These are phyloP conservation scores for Citrus maxima DNA, from an alignment of 345 rosid species.

Conservation along the genomic window DNA sequence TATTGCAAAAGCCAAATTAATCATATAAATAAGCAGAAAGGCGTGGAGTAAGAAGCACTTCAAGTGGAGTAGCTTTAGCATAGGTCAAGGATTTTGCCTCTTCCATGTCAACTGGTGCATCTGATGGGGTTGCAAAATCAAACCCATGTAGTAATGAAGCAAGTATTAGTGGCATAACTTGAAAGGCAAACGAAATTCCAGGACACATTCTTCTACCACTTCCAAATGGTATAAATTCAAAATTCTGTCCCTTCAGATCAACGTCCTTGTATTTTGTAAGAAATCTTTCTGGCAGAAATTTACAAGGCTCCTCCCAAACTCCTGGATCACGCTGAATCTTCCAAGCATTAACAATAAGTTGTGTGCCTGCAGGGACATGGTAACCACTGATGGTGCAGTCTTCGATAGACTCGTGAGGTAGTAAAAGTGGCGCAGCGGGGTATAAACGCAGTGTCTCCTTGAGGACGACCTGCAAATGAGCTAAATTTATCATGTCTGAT, in stretches of 20 bases:
- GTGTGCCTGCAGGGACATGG: conserved; percentile 35
- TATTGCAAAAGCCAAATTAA: too few species aligned
- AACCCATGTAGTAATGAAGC: conserved; percentile 18
- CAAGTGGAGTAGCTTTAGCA: neutral
- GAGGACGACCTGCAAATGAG: too few species aligned
- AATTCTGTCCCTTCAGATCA: conserved; percentile 27
- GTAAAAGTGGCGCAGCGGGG: too few species aligned
- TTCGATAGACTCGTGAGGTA: too few species aligned
- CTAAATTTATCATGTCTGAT: too few species aligned
- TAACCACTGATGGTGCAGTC: conserved; percentile 23
- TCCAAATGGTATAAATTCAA: too few species aligned
- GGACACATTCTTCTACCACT: too few species aligned
- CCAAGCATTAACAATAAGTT: conserved; percentile 20
- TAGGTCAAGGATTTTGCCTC: conserved; percentile 2
- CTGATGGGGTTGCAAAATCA: neutral
- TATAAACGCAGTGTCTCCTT: too few species aligned
- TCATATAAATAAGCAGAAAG: too few species aligned
- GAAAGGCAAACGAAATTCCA: too few species aligned
- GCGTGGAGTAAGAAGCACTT: neutral
- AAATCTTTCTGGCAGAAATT: conserved; percentile 40
- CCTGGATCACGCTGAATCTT: conserved; percentile 35
- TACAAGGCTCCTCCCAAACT: conserved; percentile 29
- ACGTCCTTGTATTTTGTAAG: conserved; percentile 24
- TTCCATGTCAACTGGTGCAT: conserved; percentile 22
- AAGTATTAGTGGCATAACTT: conserved; percentile 20